Evolutionary conservation across 2,329 filamentous ascomycete genomes (phyloP).

Genomic region (Huntiella abstrusa): DNA sequence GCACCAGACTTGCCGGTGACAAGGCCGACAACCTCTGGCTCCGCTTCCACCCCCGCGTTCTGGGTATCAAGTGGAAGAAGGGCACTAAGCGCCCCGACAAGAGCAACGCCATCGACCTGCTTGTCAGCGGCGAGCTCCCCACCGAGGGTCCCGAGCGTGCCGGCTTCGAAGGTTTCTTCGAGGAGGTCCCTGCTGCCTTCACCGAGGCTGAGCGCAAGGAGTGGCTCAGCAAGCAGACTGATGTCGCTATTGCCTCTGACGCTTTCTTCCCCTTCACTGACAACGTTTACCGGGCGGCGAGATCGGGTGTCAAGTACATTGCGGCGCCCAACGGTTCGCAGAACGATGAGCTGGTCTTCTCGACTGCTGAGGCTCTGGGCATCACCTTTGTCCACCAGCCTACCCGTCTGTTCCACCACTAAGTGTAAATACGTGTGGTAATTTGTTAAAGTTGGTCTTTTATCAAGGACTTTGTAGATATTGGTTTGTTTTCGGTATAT

Average conservation of each 20-base stretch:
- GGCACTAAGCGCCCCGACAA: conserved; percentile 93
- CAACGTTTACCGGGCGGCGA: conserved; percentile 80
- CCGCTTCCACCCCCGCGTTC: conserved; percentile 80
- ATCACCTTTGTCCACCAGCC: conserved; percentile 95
- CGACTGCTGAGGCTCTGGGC: conserved; percentile 76
- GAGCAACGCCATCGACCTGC: conserved; percentile 91
- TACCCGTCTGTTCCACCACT: conserved; percentile 88
- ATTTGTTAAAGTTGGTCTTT: no score
- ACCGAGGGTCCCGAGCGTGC: conserved; percentile 67
- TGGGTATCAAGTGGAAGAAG: conserved; percentile 90
- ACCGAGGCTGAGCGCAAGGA: conserved; percentile 64
- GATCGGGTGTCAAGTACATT: conserved; percentile 88
- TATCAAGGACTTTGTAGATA: no score
- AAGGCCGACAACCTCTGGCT: conserved; percentile 99
- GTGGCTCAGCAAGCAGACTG: conserved; percentile 66
- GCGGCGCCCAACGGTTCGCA: conserved; percentile 82
- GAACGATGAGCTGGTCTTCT: conserved; percentile 64
- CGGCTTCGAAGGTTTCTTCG: conserved; percentile 76
- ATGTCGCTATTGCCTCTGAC: conserved; percentile 80
- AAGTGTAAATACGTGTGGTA: conserved; percentile 16
- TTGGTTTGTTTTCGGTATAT: no score
- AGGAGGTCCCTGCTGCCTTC: conserved; percentile 70
- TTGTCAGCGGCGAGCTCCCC: conserved; percentile 79
- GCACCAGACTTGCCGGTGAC: conserved; percentile 88
- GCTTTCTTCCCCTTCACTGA: conserved; percentile 99